A percentile compares a stretch with the other conserved stretches of the same genome.
Conservation (phyloP, 148 eudicot genomes). For the Persicaria maculosa region DNA sequence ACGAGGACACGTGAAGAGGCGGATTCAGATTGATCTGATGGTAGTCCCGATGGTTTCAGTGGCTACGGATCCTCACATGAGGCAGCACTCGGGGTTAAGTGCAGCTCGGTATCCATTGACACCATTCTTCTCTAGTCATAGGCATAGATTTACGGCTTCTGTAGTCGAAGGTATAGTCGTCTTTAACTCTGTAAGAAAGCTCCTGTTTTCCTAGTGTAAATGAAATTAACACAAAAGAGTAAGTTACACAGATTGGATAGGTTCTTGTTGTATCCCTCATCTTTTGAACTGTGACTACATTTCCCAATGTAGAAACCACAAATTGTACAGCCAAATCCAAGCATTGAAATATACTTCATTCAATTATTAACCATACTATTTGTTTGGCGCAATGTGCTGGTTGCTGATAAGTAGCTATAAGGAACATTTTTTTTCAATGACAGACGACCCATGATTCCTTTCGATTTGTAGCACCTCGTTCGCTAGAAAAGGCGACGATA, state of each 20-base stretch:
- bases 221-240: constrained; percentile 8
- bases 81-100: background rate
- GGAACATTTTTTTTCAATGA: background rate
- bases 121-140: constrained; percentile 5
- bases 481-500: background rate
- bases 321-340: background rate
- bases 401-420: too few relatives aligned
- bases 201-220: constrained; percentile 11
- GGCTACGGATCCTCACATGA: background rate
- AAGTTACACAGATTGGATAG: constrained; percentile 10
- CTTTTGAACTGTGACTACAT: constrained; percentile 1
- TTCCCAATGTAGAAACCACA: background rate
- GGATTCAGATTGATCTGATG: background rate
- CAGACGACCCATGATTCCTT: background rate
- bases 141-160: background rate
- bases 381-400: background rate
- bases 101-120: background rate
- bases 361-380: background rate
- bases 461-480: background rate
- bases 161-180: background rate
- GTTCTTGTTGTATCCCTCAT: background rate
- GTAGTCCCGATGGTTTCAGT: background rate
- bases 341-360: background rate
- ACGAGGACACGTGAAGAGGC: constrained; percentile 36
- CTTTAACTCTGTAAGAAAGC: background rate